These are phyloP conservation scores for Miscanthus lutarioriparius DNA, from an alignment of 176 grass and related monocot species.

Conservation along the genomic window DNA sequence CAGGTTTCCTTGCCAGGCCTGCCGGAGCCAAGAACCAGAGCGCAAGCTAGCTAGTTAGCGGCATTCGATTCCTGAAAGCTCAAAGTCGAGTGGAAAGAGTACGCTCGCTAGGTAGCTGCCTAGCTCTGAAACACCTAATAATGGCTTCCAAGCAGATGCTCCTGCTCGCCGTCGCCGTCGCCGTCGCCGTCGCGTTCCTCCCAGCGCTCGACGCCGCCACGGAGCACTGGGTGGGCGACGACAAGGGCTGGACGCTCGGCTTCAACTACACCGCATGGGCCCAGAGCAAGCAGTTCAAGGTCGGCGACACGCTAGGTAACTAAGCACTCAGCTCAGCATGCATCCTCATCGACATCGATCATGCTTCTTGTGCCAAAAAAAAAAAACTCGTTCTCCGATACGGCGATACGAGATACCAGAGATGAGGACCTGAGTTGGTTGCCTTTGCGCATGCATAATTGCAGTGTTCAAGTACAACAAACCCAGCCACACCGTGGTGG, in stretches of 20 bases:
- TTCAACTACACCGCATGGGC: slow-evolving; percentile 52
- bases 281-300: slow-evolving; percentile 40
- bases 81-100: background rate
- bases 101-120: background rate
- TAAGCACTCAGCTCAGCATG: too few species aligned
- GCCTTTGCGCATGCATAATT: too few species aligned
- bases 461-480: slow-evolving; percentile 52
- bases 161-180: background rate
- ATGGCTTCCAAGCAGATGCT: slow-evolving; percentile 56
- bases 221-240: slow-evolving; percentile 48
- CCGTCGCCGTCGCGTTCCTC: slow-evolving; percentile 20
- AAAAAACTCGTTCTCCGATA: too few species aligned
- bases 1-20: background rate
- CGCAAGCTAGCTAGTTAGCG: background rate
- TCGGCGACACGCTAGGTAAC: slow-evolving; percentile 49
- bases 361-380: too few species aligned
- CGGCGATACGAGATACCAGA: too few species aligned
- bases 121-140: background rate
- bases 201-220: slow-evolving; percentile 9
- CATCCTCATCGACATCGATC: too few species aligned
- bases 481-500: slow-evolving; percentile 30
- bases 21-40: background rate
- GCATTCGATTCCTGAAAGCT: background rate
- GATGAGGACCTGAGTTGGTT: too few species aligned
- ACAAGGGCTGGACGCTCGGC: slow-evolving; percentile 23